phyloP scores from a whole-genome alignment of 805 yeast species.

The Candida ponderosae region DNA sequence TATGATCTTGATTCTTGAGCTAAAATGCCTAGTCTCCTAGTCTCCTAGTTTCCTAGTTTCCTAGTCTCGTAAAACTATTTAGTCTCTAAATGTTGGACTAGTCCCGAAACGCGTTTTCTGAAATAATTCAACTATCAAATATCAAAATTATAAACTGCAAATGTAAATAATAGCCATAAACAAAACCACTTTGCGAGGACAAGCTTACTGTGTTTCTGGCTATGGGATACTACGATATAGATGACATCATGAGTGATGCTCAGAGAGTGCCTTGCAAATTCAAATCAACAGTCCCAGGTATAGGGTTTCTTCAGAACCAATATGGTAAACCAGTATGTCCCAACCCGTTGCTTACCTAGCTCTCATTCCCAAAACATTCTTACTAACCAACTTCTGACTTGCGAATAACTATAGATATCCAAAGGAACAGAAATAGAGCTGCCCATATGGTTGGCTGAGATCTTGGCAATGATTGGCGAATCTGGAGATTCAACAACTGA shows the following conservation, averaged over 20 bases:
- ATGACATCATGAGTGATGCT: slow-evolving; percentile 64
- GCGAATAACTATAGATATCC: slow-evolving; percentile 25
- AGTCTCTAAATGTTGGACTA: too few relatives aligned
- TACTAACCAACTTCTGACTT: background rate
- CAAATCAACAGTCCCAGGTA: slow-evolving; percentile 69
- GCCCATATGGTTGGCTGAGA: slow-evolving; percentile 85
- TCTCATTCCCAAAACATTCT: slow-evolving; percentile 2
- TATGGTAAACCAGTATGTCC: slow-evolving; percentile 45
- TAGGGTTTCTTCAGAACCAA: slow-evolving; percentile 81
- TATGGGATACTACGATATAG: slow-evolving; percentile 64
- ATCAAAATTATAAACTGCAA: background rate
- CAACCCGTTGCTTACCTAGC: background rate
- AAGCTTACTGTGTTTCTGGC: too few relatives aligned
- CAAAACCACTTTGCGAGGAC: background rate
- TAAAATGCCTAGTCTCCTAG: too few relatives aligned
- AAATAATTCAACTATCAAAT: too few relatives aligned
- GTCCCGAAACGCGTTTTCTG: too few relatives aligned
- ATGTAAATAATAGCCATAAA: too few relatives aligned
- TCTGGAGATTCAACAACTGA: slow-evolving; percentile 28
- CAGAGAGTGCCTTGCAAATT: slow-evolving; percentile 76
- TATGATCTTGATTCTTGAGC: too few relatives aligned
- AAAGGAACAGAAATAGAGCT: slow-evolving; percentile 63
- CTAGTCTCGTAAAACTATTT: too few relatives aligned
- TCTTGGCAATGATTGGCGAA: slow-evolving; percentile 47
- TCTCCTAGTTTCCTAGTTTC: too few relatives aligned